Evolutionary conservation across 1,284 basidiomycete genomes (phyloP).

Genomic region (Marasmius fiardii): DNA sequence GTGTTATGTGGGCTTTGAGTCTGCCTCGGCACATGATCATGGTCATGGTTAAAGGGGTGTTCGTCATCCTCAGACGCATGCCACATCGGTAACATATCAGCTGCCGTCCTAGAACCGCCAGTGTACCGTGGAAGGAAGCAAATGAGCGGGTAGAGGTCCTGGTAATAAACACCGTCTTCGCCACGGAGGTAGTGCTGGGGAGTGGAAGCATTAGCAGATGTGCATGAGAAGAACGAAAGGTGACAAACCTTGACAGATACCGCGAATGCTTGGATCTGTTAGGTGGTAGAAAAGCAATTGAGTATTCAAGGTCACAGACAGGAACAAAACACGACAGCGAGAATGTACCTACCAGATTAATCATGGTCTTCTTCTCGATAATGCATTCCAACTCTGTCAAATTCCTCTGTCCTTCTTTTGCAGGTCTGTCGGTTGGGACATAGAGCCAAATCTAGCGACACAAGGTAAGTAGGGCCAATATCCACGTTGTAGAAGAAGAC

Average conservation of each 20-base stretch:
- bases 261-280: constrained; percentile 58
- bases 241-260: constrained; percentile 53
- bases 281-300: no score
- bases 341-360: constrained; percentile 49
- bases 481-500: not conserved
- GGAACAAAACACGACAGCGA: not conserved
- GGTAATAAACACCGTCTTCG: constrained; percentile 60
- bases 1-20: constrained; percentile 7
- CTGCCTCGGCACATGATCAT: not conserved
- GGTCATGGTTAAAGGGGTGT: constrained; percentile 19
- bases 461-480: not conserved
- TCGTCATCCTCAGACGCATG: constrained; percentile 39
- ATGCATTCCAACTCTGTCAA: constrained; percentile 43
- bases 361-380: constrained; percentile 73
- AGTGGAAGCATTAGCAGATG: constrained; percentile 9
- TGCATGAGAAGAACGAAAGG: constrained; percentile 14
- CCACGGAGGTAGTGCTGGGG: constrained; percentile 60
- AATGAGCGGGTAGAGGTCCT: constrained; percentile 62
- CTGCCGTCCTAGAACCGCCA: constrained; percentile 25
- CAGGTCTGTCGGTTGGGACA: constrained; percentile 43
- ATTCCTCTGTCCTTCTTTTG: constrained; percentile 29
- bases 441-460: constrained; percentile 59
- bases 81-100: constrained; percentile 59
- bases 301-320: not conserved
- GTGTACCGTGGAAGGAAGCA: constrained; percentile 60